Evolutionary conservation across 345 rosid genomes (phyloP).

Genomic region (Dovyalis caffra): DNA sequence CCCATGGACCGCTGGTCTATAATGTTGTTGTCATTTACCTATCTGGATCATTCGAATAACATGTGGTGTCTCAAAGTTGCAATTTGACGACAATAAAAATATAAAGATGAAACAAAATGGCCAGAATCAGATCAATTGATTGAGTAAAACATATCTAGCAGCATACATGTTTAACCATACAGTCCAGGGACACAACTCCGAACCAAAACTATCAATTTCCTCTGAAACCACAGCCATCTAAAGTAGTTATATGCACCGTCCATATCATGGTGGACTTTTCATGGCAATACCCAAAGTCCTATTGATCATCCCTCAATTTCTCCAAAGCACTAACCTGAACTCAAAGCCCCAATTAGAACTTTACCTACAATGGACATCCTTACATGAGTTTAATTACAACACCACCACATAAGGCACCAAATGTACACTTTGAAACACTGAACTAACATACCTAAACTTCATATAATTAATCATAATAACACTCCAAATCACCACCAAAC

Average conservation of each 20-base stretch:
- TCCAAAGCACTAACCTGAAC: not conserved
- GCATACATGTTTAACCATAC: no score
- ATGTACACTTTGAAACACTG: not conserved
- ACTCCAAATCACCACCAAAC: not conserved
- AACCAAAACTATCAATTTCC: no score
- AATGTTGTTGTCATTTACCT: not conserved
- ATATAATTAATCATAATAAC: not conserved
- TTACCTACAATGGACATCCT: not conserved
- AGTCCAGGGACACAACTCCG: no score
- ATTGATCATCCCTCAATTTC: not conserved
- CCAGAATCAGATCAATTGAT: no score
- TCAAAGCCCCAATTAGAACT: not conserved
- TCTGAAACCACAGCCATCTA: no score
- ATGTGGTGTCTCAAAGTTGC: not conserved
- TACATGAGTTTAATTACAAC: constrained; percentile 5
- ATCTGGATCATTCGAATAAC: not conserved
- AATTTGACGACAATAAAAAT: not conserved
- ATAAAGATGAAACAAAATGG: no score
- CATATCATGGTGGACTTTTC: not conserved
- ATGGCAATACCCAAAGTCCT: not conserved
- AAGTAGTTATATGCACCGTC: not conserved
- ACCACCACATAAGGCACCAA: not conserved
- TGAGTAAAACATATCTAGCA: no score
- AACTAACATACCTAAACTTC: no score
- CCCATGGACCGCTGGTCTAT: no score